Evolutionary conservation across 768 basidiomycete species (phyloP), one percentile per base, ranked within the genome.

Genomic region (Leccinum aurantiacum): DNA sequence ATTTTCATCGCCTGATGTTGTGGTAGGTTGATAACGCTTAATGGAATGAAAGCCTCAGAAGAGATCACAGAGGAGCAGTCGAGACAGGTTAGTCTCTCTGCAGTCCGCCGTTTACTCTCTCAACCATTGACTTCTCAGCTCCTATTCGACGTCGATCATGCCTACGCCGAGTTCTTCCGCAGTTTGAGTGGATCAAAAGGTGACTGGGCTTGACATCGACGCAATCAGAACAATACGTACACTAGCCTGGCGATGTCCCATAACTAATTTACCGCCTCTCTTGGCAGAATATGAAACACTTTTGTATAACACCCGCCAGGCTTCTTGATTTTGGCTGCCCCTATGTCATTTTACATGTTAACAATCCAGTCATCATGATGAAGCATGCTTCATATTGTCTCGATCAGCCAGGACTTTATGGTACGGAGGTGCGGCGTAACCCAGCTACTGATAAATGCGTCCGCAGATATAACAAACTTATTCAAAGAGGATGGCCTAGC

Each of bases 31-130:
- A 98, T 99, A 67, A 94, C 93, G 5, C 82, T 99, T 22, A 98
- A 98, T 66, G 91, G 87, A 1, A 95, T 99, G 94, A 93, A 93
- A 69, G 97, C 94, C 4, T 93, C 93, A 11, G 96, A 98, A 65
- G 95, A 97, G 74, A 88, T 98, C 31, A 88, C 90, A 0, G 96
- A 98, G 61, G 96, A 98, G 61, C 95, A 99, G 68, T 89, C 92
- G 3, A 79, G 97, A 60, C 95, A 98, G 83, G 93, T 90, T 58
- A 49, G 79, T 56, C 11, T 19, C 8, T 53, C 53, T 22, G 22
- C 46, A 6, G 15, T 35, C 14, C 27, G 6, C 53, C 6, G 10
- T 13, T 27, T 3, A 41, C 4, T 47, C 41, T 31, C 19, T 33
- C 44, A 17, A 24, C 2, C 2, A 61, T 24, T 6, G 14, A 46